phyloP scores from a whole-genome alignment of 1,284 basidiomycete genomes.

The Phylloboletellus chloephorus region DNA sequence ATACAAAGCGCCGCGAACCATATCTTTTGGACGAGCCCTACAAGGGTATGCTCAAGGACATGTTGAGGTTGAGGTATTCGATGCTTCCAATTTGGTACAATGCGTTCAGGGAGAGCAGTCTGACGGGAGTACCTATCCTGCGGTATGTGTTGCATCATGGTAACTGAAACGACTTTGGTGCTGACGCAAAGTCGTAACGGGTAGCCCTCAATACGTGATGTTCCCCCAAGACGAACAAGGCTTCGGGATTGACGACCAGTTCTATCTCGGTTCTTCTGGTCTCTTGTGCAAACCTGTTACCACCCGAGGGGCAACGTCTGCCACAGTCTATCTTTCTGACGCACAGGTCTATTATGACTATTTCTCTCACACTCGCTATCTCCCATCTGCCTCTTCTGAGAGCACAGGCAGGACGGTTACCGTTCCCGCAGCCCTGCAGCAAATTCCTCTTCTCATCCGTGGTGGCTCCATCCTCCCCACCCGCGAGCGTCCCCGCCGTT shows the following conservation, averaged over 20 bases:
- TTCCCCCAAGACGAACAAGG: constrained; percentile 87
- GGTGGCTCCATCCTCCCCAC: constrained; percentile 91
- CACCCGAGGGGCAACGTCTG: constrained; percentile 63
- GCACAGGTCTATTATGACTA: constrained; percentile 96
- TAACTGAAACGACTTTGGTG: background rate
- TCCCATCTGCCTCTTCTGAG: constrained; percentile 12
- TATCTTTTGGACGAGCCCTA: constrained; percentile 89
- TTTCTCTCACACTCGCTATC: constrained; percentile 49
- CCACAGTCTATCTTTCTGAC: constrained; percentile 83
- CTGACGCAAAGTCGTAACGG: constrained; percentile 3
- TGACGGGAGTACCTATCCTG: constrained; percentile 75
- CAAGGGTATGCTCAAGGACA: constrained; percentile 74
- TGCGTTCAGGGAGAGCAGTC: constrained; percentile 83
- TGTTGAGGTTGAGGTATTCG: constrained; percentile 80
- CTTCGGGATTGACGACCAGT: constrained; percentile 91
- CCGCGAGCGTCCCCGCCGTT: constrained; percentile 81
- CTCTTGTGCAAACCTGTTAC: constrained; percentile 92
- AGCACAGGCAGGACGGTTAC: constrained; percentile 41
- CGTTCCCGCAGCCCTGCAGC: constrained; percentile 73
- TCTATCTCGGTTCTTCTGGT: constrained; percentile 85
- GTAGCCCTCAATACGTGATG: constrained; percentile 86
- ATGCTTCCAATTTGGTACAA: constrained; percentile 96
- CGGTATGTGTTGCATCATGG: constrained; percentile 42
- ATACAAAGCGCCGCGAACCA: constrained; percentile 96
- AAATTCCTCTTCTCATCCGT: constrained; percentile 82